phyloP scores from a whole-genome alignment of 768 basidiomycete species.

The Russula sp. region DNA sequence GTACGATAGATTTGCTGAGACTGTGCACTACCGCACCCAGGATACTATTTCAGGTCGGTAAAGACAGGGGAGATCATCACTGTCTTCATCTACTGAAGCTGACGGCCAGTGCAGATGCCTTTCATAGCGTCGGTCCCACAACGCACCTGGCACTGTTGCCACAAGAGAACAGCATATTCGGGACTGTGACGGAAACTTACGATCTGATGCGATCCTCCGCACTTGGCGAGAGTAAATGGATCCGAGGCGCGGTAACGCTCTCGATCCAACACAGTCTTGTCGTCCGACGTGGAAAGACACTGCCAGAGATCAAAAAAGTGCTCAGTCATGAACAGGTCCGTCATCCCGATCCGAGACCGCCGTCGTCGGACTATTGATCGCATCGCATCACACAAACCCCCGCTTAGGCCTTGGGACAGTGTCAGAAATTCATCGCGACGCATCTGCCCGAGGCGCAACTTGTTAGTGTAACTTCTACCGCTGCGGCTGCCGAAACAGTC shows the following conservation, averaged over 20 bases:
- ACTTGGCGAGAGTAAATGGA: slow-evolving; percentile 40
- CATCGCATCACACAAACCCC: neutral
- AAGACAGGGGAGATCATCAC: neutral
- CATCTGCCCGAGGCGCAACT: slow-evolving; percentile 48
- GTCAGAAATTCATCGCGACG: slow-evolving; percentile 50
- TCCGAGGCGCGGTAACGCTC: slow-evolving; percentile 55
- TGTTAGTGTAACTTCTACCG: slow-evolving; percentile 65
- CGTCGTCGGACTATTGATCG: neutral
- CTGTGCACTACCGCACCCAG: slow-evolving; percentile 35
- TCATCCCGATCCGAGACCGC: neutral
- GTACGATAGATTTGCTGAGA: slow-evolving; percentile 39
- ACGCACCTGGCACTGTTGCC: slow-evolving; percentile 61
- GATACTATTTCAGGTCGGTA: slow-evolving; percentile 25
- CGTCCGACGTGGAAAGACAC: slow-evolving; percentile 49
- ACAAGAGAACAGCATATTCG: slow-evolving; percentile 75
- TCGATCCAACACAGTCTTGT: slow-evolving; percentile 66
- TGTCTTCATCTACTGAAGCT: neutral
- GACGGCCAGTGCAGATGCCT: slow-evolving; percentile 46
- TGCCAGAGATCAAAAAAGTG: slow-evolving; percentile 50
- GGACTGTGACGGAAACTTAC: slow-evolving; percentile 69
- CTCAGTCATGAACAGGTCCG: slow-evolving; percentile 78
- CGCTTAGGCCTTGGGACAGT: slow-evolving; percentile 70
- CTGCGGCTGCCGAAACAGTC: slow-evolving; percentile 53
- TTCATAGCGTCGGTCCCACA: slow-evolving; percentile 42
- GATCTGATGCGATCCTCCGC: slow-evolving; percentile 46